Evolutionary conservation across 1,284 basidiomycete genomes (phyloP), one percentile per base, ranked within the genome.

Genomic region (Austroboletus niveus): DNA sequence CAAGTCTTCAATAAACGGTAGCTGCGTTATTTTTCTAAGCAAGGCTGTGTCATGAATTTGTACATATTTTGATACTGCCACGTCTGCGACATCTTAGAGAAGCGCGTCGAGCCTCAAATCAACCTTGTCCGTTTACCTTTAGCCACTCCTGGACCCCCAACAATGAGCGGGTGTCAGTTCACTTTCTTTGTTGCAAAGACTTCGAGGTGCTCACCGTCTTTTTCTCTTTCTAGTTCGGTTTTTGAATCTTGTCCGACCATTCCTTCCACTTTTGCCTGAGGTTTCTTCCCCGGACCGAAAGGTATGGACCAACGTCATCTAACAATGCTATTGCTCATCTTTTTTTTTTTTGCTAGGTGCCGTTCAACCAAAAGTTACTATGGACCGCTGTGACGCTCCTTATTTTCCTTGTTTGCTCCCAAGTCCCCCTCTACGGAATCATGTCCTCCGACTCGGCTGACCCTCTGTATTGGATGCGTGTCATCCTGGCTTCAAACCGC

Each of bases 391-490:
- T 96, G 46, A 96, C 94, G 9, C 91, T 98, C 64, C 86, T 97
- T 73, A 96, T 98, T 72, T 97, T 97, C 89, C 77, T 98, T 69
- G 93, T 97, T 60, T 96, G 94, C 80, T 96, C 93, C 42, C 94
- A 97, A 77, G 94, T 97, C 42, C 94, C 94, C 8, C 81, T 98
- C 46, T 95, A 97, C 74, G 94, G 94, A 56, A 97, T 98, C 83
- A 95, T 97, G 87, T 96, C 93, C 45, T 95, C 93, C 47, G 94
- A 97, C 81, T 95, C 93, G 61, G 92, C 92, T 49, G 96, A 99
- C 76, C 96, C 97, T 12, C 85, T 99, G 46, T 98, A 96, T 80
- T 99, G 96, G 96, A 94, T 98, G 87, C 90, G 96, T 76, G 95
- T 95, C 74, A 98, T 99, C 74, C 84, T 98, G 55, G 96, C 97